phyloP scores from a whole-genome alignment of 352 stramenopile species.

The Pythium phragmitis region DNA sequence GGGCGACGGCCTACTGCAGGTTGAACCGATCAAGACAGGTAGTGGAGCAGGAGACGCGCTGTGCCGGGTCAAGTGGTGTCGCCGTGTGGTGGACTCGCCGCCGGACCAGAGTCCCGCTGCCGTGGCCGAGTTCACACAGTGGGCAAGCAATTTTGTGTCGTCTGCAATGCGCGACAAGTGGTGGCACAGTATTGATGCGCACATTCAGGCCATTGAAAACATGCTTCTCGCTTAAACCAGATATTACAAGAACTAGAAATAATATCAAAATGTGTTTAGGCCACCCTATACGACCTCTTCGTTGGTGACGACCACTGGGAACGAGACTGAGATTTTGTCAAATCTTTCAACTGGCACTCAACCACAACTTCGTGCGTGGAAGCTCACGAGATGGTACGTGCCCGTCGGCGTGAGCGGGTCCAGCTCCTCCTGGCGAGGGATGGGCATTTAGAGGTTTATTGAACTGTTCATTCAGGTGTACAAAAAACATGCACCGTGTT shows the following conservation, averaged over 20 bases:
- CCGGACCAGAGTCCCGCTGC: background rate
- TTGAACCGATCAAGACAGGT: background rate
- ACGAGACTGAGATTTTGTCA: background rate
- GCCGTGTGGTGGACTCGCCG: background rate
- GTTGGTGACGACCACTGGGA: too few relatives aligned
- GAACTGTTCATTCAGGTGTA: too few relatives aligned
- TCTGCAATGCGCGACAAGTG: background rate
- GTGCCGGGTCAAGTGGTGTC: constrained; percentile 6
- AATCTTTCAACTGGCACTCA: background rate
- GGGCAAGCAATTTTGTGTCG: background rate
- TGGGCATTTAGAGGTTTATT: too few relatives aligned
- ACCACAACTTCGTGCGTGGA: background rate
- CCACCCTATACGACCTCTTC: too few relatives aligned
- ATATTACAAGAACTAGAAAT: too few relatives aligned
- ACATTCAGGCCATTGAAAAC: constrained; percentile 8
- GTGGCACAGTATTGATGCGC: background rate
- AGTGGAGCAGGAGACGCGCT: background rate
- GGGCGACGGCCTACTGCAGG: background rate
- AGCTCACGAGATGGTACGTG: background rate
- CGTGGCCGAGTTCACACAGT: background rate
- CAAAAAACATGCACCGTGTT: too few relatives aligned
- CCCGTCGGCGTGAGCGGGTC: background rate
- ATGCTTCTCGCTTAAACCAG: background rate
- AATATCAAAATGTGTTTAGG: too few relatives aligned
- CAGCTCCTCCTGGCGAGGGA: too few relatives aligned